Evolutionary conservation across 106 monocot genomes (phyloP).

Genomic region (Gastrodia elata): DNA sequence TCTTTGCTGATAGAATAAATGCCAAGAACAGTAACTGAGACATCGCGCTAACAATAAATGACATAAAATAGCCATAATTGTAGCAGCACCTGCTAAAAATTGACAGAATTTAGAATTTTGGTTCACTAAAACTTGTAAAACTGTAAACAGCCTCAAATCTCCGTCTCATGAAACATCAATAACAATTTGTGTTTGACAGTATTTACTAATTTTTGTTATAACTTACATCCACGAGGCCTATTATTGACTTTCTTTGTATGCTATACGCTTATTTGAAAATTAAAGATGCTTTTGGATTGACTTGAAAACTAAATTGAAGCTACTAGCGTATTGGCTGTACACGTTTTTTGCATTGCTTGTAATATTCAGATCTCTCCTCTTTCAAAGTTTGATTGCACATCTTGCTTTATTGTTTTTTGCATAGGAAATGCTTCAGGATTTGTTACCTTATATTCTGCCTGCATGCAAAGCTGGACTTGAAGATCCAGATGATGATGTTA

Average conservation of each 20-base stretch:
- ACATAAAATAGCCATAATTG: neutral
- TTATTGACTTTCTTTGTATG: neutral
- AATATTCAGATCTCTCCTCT: neutral
- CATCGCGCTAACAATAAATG: neutral
- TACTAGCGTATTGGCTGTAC: neutral
- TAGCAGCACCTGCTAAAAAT: neutral
- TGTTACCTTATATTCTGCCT: conserved; percentile 63
- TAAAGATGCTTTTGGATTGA: neutral
- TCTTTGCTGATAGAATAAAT: neutral
- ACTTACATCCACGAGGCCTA: neutral
- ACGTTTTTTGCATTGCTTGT: neutral
- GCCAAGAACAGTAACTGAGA: neutral
- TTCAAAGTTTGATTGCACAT: neutral
- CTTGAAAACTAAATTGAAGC: neutral
- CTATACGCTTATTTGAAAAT: neutral
- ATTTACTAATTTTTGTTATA: neutral
- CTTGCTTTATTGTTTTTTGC: conserved; percentile 11
- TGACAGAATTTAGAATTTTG: neutral
- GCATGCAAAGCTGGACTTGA: conserved; percentile 92
- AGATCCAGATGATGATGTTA: conserved; percentile 97
- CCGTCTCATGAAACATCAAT: neutral
- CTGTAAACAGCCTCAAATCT: neutral
- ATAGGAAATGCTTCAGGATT: conserved; percentile 87
- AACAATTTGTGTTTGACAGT: neutral
- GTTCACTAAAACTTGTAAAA: neutral